Evolutionary conservation across 768 basidiomycete species (phyloP), one percentile per base, ranked within the genome.

Genomic region (Holtermannia corniformis): DNA sequence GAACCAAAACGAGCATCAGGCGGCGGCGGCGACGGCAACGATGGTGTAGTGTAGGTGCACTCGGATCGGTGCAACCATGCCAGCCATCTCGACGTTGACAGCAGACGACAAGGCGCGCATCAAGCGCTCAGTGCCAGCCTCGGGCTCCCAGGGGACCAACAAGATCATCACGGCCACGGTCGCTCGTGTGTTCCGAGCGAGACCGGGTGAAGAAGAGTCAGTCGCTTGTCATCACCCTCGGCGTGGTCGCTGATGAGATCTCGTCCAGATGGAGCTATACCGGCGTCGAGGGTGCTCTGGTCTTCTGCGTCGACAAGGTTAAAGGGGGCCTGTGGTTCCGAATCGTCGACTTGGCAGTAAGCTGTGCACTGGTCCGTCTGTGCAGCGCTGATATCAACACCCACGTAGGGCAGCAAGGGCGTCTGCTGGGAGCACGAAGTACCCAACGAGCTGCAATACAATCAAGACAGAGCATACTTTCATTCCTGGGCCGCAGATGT

Each of bases 391-490:
- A 24, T 48, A 16, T 32, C 14, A 2, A 10, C 5, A 16, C 24
- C 19, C 19, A 24, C 12, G 16, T 73, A 78, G 59, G 87, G 89
- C 19, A 87, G 87, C 3, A 75, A 89, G 50, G 90, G 89, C 3
- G 80, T 91, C 20, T 81, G 90, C 41, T 99, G 93, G 93, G 82
- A 89, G 53, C 87, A 95, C 59, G 90, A 93, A 70, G 73, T 96
- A 3, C 93, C 90, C 61, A 77, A 84, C 22, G 82, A 81, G 26
- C 80, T 93, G 58, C 81, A 86, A 52, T 88, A 89, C 67, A 75
- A 80, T 64, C 79, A 85, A 64, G 93, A 97, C 68, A 77, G 90
- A 55, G 79, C 84, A 1, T 92, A 84, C 79, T 95, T 97, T 65
- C 87, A 93, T 74, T 83, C 89, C 0, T 96, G 95, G 72, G 77